Base-by-base conservation (phyloP, 192 early-diverging fungal species). In the Oehlia diaphana region DNA sequence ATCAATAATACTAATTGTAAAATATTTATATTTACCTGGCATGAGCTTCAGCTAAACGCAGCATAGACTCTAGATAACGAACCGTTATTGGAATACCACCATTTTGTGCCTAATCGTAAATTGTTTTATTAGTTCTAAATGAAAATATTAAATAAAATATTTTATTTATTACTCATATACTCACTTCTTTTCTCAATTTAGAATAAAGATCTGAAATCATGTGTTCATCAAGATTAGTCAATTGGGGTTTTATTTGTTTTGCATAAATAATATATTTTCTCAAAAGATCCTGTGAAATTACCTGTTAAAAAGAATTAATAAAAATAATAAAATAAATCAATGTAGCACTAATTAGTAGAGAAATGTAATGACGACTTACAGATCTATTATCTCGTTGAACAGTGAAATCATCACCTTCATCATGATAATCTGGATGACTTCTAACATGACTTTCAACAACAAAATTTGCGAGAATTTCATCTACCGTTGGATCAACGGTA, bases 371-470 rank as follows among this genome's bases (percentile, higher is more conserved):
- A 47, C 12, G 14, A 49, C 39, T 47, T 72, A 72, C 70, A 9
- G 39, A 26, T 33, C 44, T 47, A 47, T 23, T 10, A 63, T 74
- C 33, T 37, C 39, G 53, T 37, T 63, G 39, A 33, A 62, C 37
- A 28, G 31, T 5, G 1, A 26, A 26, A 33, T 78, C 81, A 50
- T 87, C 87, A 28, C 70, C 76, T 39, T 87, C 85, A 44, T 76
- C 78, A 63, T 83, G 81, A 83, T 87, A 88, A 53, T 79, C 81
- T 63, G 98, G 98, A 83, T 99, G 98, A 58, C 94, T 95, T 39
- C 93, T 88, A 72, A 95, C 93, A 83, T 99, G 98, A 82, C 92
- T 94, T 82, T 93, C 92, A 71, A 98, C 92, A 21, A 99, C 98
- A 88, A 97, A 97, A 71, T 92, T 90, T 63, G 96, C 98, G 13